Evolutionary conservation across 371 early-diverging fungal genomes (phyloP), one percentile per base, ranked within the genome.

Genomic region (Mortierella sp.): DNA sequence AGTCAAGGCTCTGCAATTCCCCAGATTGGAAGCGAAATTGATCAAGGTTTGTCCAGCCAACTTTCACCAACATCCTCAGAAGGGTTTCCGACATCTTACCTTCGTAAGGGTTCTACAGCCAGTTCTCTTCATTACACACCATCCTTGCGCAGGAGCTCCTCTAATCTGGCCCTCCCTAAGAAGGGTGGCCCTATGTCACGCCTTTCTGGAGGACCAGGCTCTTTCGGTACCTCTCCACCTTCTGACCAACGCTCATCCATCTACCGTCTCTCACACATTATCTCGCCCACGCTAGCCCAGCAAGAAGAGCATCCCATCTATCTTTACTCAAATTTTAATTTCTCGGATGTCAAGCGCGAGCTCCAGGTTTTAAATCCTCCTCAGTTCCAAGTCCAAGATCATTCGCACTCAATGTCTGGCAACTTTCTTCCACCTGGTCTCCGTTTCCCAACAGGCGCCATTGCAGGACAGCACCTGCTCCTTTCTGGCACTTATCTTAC

Each of bases 251-350:
- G 72, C 13, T 75, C 72, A 17, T 84, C 84, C 0, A 83, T 78
- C 49, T 78, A 82, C 54, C 67, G 84, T 3, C 71, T 74, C 19
- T 79, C 80, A 4, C 61, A 74, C 32, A 26, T 79, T 37, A 64
- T 72, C 65, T 13, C 63, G 2, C 54, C 63, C 37, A 60, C 75
- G 12, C 73, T 60, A 43, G 81, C 76, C 12, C 84, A 68, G 62
- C 73, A 79, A 31, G 75, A 79, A 58, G 80, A 79, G 61, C 80
- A 83, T 28, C 90, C 90, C 0, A 83, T 87, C 15, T 91, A 89
- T 61, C 85, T 94, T 35, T 94, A 93, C 77, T 92, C 93, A 64
- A 94, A 94, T 81, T 93, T 93, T 81, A 94, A 94, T 78, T 94
- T 94, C 70, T 87, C 90, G 0, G 87, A 92, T 47, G 91, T 93